These are phyloP conservation scores for Chaetomium cochliodes DNA, from an alignment of 495 filamentous ascomycete species.

Conservation along the genomic window DNA sequence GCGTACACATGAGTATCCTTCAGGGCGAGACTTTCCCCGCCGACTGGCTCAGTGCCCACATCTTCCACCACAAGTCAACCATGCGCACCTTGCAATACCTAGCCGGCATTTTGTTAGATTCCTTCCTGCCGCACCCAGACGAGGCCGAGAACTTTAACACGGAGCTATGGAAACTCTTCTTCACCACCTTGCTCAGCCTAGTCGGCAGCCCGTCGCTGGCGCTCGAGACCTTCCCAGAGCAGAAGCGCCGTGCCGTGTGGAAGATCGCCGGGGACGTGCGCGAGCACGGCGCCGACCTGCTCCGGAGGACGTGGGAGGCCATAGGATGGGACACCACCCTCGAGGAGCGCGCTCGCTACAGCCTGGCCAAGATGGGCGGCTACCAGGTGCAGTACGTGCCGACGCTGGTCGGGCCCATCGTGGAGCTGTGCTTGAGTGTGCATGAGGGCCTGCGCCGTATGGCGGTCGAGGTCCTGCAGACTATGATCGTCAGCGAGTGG, in stretches of 20 bases:
- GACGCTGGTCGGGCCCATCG: conserved; percentile 82
- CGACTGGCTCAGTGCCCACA: conserved; percentile 87
- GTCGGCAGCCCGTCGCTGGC: conserved; percentile 85
- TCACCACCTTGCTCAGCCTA: conserved; percentile 82
- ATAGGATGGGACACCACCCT: conserved; percentile 92
- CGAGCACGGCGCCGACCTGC: conserved; percentile 81
- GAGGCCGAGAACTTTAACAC: conserved; percentile 92
- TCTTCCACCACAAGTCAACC: conserved; percentile 90
- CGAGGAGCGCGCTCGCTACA: conserved; percentile 71
- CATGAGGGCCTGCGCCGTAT: conserved; percentile 87
- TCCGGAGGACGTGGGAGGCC: conserved; percentile 86
- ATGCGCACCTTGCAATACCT: conserved; percentile 86
- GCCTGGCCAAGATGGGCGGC: conserved; percentile 81
- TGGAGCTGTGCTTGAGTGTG: conserved; percentile 91
- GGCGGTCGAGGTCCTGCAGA: conserved; percentile 89
- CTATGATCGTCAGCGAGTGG: conserved; percentile 99
- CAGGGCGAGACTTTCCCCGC: conserved; percentile 86
- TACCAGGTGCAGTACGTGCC: conserved; percentile 99
- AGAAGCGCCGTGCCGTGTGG: conserved; percentile 94
- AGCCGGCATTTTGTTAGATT: conserved; percentile 70
- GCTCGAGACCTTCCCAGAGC: conserved; percentile 94
- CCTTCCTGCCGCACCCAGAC: conserved; percentile 80
- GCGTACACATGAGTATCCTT: conserved; percentile 85
- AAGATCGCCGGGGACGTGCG: conserved; percentile 97
- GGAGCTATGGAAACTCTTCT: conserved; percentile 90